Base-by-base conservation (phyloP, 2,329 filamentous ascomycete species). In the Arthrocladium fulminans region DNA sequence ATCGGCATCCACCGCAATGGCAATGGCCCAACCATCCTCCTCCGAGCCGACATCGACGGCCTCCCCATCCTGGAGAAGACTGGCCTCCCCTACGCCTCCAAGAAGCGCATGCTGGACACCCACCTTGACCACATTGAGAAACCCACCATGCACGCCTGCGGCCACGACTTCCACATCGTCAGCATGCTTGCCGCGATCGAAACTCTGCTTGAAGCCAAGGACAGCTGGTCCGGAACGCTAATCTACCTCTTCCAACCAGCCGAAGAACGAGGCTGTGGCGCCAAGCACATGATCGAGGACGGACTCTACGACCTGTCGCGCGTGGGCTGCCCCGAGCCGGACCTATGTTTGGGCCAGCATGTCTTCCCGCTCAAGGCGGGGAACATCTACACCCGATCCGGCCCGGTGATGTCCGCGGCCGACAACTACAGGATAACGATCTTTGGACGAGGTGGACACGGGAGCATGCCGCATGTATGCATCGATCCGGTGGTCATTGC, bases 211-310 rank as follows among this genome's bases (percentile, higher is more conserved):
- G 62, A 61, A 0, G 60, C 65, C 0, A 67, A 62, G n/a, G 55
- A 69, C 0, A 25, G 53, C 0, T 86, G 83, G 82, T 67, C 61
- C 8, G 83, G 83, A 0, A 85, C 79, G 0, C 56, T 86, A 17
- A 65, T 86, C 3, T 61, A 82, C 5, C 62, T 79, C 2, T 86
- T 86, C 60, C 83, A 86, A 57, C 82, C 83, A 0, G 75, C 76
- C 1, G 83, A 86, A 60, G 83, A 86, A 61, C 69, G 74, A 1
- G 79, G 74, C 0, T 71, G 68, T 0, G 83, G 83, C 0, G 83
- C 83, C 0, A 73, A 74, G 61, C 65, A 77, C 20, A 83, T 82
- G 79, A 67, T 83, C 2, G 72, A 76, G 35, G 77, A 77, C 55
- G 77, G 78, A 0, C 63, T 81, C 37, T 80, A 64, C 68, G 72